These are phyloP conservation scores for Wickerhamiella domercqiae DNA, from an alignment of 805 yeast species.

Conservation along the genomic window DNA sequence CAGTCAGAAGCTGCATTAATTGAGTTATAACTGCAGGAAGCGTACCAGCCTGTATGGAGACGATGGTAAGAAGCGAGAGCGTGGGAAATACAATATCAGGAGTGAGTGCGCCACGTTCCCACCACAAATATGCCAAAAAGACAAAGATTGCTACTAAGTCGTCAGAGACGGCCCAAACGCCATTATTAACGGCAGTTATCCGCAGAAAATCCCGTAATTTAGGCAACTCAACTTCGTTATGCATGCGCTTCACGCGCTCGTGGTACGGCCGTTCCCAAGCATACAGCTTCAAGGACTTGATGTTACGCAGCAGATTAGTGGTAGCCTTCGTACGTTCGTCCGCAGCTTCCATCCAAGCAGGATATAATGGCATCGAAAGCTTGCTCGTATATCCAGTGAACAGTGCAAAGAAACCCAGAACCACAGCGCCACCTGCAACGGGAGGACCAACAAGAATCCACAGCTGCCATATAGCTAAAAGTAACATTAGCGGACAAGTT, in stretches of 20 bases:
- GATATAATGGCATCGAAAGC: conserved; percentile 41
- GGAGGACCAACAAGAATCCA: conserved; percentile 57
- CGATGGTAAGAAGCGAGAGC: conserved; percentile 42
- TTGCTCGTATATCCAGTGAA: conserved; percentile 20
- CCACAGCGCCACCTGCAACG: conserved; percentile 89
- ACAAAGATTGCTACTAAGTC: conserved; percentile 72
- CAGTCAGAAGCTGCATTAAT: conserved; percentile 6
- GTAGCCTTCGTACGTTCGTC: conserved; percentile 64
- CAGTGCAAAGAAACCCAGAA: conserved; percentile 26
- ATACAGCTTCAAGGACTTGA: conserved; percentile 70
- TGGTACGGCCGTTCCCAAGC: conserved; percentile 77
- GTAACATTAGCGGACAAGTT: conserved; percentile 88
- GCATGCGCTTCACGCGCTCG: conserved; percentile 34
- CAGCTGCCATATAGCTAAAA: conserved; percentile 60
- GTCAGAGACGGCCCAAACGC: conserved; percentile 71
- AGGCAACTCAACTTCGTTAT: conserved; percentile 43
- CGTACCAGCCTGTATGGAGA: conserved; percentile 21
- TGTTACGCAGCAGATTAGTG: conserved; percentile 76
- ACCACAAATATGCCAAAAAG: conserved; percentile 58
- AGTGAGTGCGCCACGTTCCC: conserved; percentile 49
- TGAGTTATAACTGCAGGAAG: conserved; percentile 7
- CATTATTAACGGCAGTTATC: conserved; percentile 63
- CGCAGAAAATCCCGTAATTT: conserved; percentile 36
- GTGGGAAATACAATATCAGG: conserved; percentile 72
- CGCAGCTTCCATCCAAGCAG: conserved; percentile 74